phyloP scores from a whole-genome alignment of 345 rosid species.

The Populus nigra region DNA sequence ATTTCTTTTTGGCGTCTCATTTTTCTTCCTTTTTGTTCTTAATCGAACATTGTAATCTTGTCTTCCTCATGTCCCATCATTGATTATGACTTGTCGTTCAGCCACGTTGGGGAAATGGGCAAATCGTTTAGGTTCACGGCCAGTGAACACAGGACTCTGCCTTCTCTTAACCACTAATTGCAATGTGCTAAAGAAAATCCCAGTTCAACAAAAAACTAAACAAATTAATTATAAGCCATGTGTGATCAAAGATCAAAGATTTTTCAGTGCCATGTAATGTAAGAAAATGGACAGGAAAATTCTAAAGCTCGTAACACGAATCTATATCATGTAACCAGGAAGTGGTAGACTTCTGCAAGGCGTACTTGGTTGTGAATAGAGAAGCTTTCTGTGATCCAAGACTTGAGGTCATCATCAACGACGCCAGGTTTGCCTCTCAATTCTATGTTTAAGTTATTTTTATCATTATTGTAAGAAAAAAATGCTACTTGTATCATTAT shows the following conservation, averaged over 20 bases:
- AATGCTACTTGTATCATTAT: neutral
- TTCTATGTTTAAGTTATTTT: neutral
- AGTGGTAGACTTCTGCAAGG: slow-evolving; percentile 64
- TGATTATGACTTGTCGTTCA: neutral
- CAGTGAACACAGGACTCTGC: neutral
- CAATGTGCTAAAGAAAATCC: neutral
- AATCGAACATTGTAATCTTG: neutral
- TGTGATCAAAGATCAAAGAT: neutral
- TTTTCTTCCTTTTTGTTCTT: neutral
- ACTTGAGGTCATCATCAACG: slow-evolving; percentile 53
- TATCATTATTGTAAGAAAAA: too few species aligned
- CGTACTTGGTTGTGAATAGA: slow-evolving; percentile 43
- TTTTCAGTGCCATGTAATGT: neutral
- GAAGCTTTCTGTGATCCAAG: slow-evolving; percentile 52
- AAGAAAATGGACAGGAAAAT: neutral
- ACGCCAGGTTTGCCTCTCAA: slow-evolving; percentile 41
- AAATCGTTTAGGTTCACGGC: neutral
- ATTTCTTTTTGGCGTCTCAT: neutral
- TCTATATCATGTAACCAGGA: slow-evolving; percentile 35
- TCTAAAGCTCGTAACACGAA: neutral
- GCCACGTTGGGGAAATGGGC: neutral
- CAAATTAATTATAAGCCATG: neutral
- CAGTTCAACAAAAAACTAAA: neutral
- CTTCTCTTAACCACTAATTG: neutral
- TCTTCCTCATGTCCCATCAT: too few species aligned